A percentile compares a stretch with the other conserved stretches of the same genome.
Conservation (phyloP, 177 flowering plant species). For the Vitis hybrid region DNA sequence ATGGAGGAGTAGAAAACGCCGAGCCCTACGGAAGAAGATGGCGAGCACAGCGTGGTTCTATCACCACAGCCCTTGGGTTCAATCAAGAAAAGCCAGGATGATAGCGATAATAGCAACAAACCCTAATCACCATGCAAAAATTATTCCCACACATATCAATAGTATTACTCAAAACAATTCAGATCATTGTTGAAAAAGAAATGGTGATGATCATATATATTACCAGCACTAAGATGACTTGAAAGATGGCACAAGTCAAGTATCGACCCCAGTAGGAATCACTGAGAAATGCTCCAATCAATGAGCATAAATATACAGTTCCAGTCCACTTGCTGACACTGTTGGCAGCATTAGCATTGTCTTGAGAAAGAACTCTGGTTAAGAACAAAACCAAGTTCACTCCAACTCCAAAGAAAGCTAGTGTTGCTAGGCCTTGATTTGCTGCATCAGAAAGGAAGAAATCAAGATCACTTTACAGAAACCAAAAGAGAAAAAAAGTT, state of each 20-base stretch:
- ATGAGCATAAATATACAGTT: slow-evolving; percentile 68
- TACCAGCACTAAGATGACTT: slow-evolving; percentile 60
- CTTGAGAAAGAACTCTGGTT: slow-evolving; percentile 62
- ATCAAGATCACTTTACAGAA: no score
- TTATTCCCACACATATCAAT: background rate
- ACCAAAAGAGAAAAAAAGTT: background rate
- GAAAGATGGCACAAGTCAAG: slow-evolving; percentile 65
- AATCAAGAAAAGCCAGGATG: slow-evolving; percentile 53
- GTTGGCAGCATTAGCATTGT: slow-evolving; percentile 74
- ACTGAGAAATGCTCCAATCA: slow-evolving; percentile 80
- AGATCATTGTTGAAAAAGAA: background rate
- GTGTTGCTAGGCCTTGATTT: slow-evolving; percentile 64
- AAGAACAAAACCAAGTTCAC: slow-evolving; percentile 77
- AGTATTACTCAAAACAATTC: background rate
- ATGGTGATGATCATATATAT: background rate
- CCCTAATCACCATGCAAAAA: slow-evolving; percentile 38
- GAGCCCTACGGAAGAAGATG: slow-evolving; percentile 29
- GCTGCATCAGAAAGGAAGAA: slow-evolving; percentile 26
- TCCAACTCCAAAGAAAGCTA: slow-evolving; percentile 69
- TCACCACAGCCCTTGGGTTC: slow-evolving; percentile 67
- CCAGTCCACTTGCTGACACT: slow-evolving; percentile 85
- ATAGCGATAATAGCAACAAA: slow-evolving; percentile 44
- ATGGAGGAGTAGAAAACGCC: slow-evolving; percentile 58
- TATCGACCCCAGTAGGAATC: slow-evolving; percentile 85
- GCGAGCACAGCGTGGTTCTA: slow-evolving; percentile 29